These are phyloP conservation scores for Yamadazyma dushanensis DNA, from an alignment of 1,139 yeast species.

Conservation along the genomic window DNA sequence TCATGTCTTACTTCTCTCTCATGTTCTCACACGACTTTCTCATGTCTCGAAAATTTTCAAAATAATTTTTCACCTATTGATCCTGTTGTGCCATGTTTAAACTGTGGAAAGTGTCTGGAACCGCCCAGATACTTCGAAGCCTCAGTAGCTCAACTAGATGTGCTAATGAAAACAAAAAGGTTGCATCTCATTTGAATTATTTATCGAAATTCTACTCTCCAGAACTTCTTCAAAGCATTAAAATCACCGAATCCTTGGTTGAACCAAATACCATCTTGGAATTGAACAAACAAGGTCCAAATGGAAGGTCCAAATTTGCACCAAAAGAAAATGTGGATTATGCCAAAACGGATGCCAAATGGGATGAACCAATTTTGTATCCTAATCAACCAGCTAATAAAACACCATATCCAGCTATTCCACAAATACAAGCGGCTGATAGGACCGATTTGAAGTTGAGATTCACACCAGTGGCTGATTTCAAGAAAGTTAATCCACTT, in stretches of 20 bases:
- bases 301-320: conserved; percentile 32
- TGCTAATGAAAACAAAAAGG: conserved; percentile 14
- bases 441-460: conserved; percentile 41
- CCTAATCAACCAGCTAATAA: conserved; percentile 44
- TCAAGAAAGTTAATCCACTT: conserved; percentile 16
- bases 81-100: conserved; percentile 1
- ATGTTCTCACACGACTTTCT: no score
- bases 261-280: conserved; percentile 56
- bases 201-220: conserved; percentile 74
- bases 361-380: conserved; percentile 48
- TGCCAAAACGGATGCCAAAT: conserved; percentile 39
- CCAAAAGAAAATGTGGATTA: conserved; percentile 31
- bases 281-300: conserved; percentile 32
- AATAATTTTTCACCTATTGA: no score
- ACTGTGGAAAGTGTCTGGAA: background rate
- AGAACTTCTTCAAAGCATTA: conserved; percentile 73
- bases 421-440: conserved; percentile 42
- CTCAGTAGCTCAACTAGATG: background rate
- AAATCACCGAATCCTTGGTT: conserved; percentile 74
- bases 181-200: conserved; percentile 53
- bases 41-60: background rate
- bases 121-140: background rate
- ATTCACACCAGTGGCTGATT: conserved; percentile 26
- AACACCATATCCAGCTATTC: conserved; percentile 46
- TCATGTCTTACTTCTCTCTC: no score